Evolutionary conservation across 768 basidiomycete genomes (phyloP).

Genomic region (Termitomyces sp.): DNA sequence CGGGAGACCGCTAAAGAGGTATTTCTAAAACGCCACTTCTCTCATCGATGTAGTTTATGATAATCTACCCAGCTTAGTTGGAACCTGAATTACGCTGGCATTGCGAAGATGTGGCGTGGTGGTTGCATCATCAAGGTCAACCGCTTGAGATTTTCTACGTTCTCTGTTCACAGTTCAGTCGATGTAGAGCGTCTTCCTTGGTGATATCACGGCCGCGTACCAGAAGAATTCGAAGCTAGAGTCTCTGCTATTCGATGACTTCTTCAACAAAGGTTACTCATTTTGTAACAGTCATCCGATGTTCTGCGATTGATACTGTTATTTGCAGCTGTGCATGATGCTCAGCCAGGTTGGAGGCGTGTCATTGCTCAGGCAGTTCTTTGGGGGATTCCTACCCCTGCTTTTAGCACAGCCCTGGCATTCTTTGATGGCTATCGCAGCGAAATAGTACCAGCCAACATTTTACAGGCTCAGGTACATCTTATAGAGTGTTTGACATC

Average conservation of each 20-base stretch:
- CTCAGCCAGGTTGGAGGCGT: constrained; percentile 97
- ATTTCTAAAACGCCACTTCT: constrained; percentile 7
- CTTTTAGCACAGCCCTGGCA: constrained; percentile 95
- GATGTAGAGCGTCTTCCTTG: constrained; percentile 79
- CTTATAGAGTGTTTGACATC: neutral
- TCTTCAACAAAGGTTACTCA: constrained; percentile 83
- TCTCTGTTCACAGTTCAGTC: neutral
- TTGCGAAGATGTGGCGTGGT: constrained; percentile 99
- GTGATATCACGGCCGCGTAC: constrained; percentile 90
- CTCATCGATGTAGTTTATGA: neutral
- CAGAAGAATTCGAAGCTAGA: constrained; percentile 79
- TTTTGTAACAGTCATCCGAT: constrained; percentile 5
- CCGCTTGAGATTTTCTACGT: too few species aligned
- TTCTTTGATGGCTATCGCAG: constrained; percentile 99
- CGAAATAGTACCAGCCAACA: constrained; percentile 88
- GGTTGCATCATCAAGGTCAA: constrained; percentile 96
- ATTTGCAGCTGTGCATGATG: constrained; percentile 73
- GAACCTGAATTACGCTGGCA: constrained; percentile 96
- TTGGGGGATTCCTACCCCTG: constrained; percentile 96
- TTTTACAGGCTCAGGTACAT: constrained; percentile 86
- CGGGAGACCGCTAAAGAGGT: constrained; percentile 95
- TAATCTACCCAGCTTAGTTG: constrained; percentile 51
- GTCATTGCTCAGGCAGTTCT: constrained; percentile 93
- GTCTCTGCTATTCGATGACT: constrained; percentile 91
- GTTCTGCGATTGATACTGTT: neutral